Evolutionary conservation across 148 eudicot genomes (phyloP), one percentile per base, ranked within the genome.

Genomic region (Amaranthus cruentus): DNA sequence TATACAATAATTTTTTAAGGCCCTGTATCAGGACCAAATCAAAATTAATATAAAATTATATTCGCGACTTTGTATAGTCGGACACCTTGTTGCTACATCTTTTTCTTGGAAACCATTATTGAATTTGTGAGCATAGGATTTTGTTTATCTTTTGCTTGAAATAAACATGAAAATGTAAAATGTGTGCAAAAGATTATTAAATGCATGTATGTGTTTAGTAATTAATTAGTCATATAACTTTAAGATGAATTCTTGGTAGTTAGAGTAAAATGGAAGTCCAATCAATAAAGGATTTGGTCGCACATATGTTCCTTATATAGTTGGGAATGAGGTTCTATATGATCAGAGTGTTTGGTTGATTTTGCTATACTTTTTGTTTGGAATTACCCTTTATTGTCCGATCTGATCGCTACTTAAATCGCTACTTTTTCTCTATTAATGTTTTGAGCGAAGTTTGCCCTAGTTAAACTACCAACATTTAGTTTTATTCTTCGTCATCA

Each of bases 211-310:
- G 14, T 59, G 42, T 59, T 11, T 59, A 59, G 8, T 21, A 21
- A 28, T 8, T 59, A 59, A 59, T 28, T 28, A 59, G 10, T 59
- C 43, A 7, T 59, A 7, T 0, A 59, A 59, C 63, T 59, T 59
- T 28, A 18, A 43, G 8, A 28, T 4, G 4, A 21, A 12, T 21
- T 11, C 7, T 59, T 38, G 12, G 63, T 64, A 47, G 49, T 64
- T 64, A 64, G 68, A 13, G 68, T 64, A 64, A 46, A 64, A 6
- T 46, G 51, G 50, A 64, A 64, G 68, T 13, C n/a, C 46, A 64
- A 47, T n/a, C 14, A 46, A 47, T 64, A 21, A 8, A 44, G 49
- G n/a, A 64, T 46, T 46, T 12, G 52, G 51, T 46, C 38, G 38
- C 38, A 47, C n/a, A 3, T 63, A 43, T 10, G 12, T 1, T 18